Base-by-base conservation (phyloP, 1,139 yeast species). In the Geotrichum restrictum region DNA sequence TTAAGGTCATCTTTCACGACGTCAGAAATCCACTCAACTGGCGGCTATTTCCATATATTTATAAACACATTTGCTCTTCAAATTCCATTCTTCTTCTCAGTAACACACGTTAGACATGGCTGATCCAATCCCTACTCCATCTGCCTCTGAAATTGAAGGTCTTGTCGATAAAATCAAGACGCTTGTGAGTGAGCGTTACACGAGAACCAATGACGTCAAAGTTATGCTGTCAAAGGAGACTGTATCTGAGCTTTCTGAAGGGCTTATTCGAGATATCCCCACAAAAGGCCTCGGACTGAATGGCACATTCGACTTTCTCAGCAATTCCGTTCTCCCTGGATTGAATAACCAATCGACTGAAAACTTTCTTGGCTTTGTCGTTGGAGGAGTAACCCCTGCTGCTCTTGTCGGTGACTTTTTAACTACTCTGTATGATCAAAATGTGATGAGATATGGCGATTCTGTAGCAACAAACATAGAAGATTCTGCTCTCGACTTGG, bases 371-470 rank as follows among this genome's bases (percentile, higher is more conserved):
- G 67, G 67, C 2, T 62, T 64, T 49, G 67, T 64, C 32, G 61
- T 62, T 29, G 67, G 67, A 3, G 65, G 66, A 2, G 60, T 54
- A 16, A 64, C 67, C 3, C 67, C 67, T 1, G 66, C 66, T 1
- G 66, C 67, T n/a, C 51, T 55, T 13, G 33, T 58, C 19, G 67
- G 63, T 3, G 67, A 64, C 51, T 58, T 57, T 38, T 37, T 62
- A 24, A 64, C 59, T 7, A 51, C 63, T 8, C 49, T 58, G 45
- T 54, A 54, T 38, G 67, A 64, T 51, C 62, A 61, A 36, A 62
- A 60, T 45, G 57, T 55, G 10, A 54, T 51, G 10, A 55, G 55
- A 7, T 60, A 58, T 45, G 54, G 55, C 7, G 64, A 59, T 32
- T 55, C 65, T 2, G 51, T 62, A 2, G 58, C 64, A 4, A 57